Conservation (phyloP, 495 filamentous ascomycete genomes). For the Lentithecium fluviatile region DNA sequence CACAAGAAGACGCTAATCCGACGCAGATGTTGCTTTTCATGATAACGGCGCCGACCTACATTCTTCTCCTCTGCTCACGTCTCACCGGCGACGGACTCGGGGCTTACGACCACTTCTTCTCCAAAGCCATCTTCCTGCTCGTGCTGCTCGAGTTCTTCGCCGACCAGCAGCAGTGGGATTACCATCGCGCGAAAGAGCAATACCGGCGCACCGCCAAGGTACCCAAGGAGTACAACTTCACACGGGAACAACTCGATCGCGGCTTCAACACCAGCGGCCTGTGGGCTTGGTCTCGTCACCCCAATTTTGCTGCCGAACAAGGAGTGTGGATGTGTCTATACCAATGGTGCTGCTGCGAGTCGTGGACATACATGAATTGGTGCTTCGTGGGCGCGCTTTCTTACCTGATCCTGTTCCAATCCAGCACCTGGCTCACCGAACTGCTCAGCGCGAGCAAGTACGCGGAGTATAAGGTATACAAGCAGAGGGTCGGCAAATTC, state of each 20-base stretch:
- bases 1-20: conserved; percentile 8
- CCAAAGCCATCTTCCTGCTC: conserved; percentile 64
- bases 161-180: conserved; percentile 94
- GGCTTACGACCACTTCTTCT: conserved; percentile 65
- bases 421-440: conserved; percentile 84
- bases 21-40: conserved; percentile 61
- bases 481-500: conserved; percentile 76
- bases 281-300: conserved; percentile 84
- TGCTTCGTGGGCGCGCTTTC: conserved; percentile 65
- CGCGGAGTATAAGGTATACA: conserved; percentile 82
- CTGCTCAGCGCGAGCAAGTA: conserved; percentile 77
- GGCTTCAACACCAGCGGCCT: conserved; percentile 86
- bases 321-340: conserved; percentile 85
- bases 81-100: conserved; percentile 44
- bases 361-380: conserved; percentile 73
- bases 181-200: conserved; percentile 72
- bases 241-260: conserved; percentile 76
- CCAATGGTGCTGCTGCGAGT: conserved; percentile 76
- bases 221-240: conserved; percentile 52
- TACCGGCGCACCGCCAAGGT: conserved; percentile 74
- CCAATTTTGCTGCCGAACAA: conserved; percentile 93
- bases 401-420: conserved; percentile 81
- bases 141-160: conserved; percentile 75
- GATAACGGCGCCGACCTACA: conserved; percentile 79
- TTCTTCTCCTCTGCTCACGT: conserved; percentile 63